Evolutionary conservation across 1,284 basidiomycete genomes (phyloP).

Genomic region (Mycena sp.): DNA sequence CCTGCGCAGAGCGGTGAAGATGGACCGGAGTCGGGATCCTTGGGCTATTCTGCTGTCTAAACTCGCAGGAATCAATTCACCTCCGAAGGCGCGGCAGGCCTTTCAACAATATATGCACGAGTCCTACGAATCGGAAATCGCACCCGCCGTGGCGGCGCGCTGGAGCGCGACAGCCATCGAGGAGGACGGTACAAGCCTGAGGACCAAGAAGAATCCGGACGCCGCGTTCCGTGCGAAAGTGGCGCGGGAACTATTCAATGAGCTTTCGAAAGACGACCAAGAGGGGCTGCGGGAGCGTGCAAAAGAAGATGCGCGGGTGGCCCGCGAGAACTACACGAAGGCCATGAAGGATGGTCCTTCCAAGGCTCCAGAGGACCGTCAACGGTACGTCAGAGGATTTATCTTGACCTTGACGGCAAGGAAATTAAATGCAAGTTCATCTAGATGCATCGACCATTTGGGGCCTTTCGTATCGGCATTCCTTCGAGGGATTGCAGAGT

Average conservation of each 20-base stretch:
- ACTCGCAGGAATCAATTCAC: background rate
- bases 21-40: background rate
- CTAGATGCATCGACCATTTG: background rate
- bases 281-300: background rate
- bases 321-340: background rate
- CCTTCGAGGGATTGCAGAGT: background rate
- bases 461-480: background rate
- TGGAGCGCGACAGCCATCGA: background rate
- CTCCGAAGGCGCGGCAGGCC: background rate
- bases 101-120: constrained; percentile 1
- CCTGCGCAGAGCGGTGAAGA: background rate
- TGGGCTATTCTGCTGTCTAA: background rate
- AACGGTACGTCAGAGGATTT: constrained; percentile 21
- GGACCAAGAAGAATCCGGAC: background rate
- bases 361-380: constrained; percentile 10
- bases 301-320: constrained; percentile 11
- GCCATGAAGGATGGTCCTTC: constrained; percentile 14
- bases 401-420: constrained; percentile 10
- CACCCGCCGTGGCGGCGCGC: background rate
- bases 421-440: background rate
- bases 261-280: constrained; percentile 10
- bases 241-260: constrained; percentile 1
- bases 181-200: background rate
- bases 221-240: constrained; percentile 6
- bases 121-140: background rate